Base-by-base conservation (phyloP, 768 basidiomycete genomes). In the Podaxis pistillaris region DNA sequence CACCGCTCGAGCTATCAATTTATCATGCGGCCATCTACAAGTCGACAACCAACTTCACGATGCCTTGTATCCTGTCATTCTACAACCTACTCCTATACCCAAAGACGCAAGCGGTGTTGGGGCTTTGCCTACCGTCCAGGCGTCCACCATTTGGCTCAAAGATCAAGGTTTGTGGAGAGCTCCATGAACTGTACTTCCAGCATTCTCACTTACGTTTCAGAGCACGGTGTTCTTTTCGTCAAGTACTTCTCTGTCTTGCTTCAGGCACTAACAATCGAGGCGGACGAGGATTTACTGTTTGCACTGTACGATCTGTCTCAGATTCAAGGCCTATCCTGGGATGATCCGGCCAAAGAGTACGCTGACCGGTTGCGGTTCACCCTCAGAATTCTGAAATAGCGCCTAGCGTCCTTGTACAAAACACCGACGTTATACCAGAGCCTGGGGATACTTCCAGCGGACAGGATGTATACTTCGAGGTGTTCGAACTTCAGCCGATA, bases 41-140 rank as follows among this genome's bases (percentile, higher is more conserved):
- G 84, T 98, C 63, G 97, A 99, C 76, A 99, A 98, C 71, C 97
- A 99, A 71, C 84, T 99, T 12, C 96, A 98, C 63, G 97, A 98
- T 62, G 96, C 94, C 17, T 71, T 96, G 12, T 99, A 89, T 78
- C 95, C 97, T 1, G 95, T 98, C 60, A 87, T 98, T 60, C 79
- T 98, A 49, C 96, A 98, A 71, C 96, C 97, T 0, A 94, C 94
- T 6, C 92, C 94, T 0, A 83, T 98, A 36, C 81, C 89, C 6
- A 90, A 86, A 68, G 86, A 93, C 64, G 84, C 84, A 0, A 86
- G 82, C 60, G 87, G 87, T 56, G 84, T 91, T 22, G 92, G 90
- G 24, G 87, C 91, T 2, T 84, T 93, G 58, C 96, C 97, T 4
- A 94, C 94, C 2, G 81, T 98, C 24, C 95, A 98, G 72, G 86